These are phyloP conservation scores for Tilletia horrida DNA, from an alignment of 1,284 basidiomycete genomes.

Conservation along the genomic window DNA sequence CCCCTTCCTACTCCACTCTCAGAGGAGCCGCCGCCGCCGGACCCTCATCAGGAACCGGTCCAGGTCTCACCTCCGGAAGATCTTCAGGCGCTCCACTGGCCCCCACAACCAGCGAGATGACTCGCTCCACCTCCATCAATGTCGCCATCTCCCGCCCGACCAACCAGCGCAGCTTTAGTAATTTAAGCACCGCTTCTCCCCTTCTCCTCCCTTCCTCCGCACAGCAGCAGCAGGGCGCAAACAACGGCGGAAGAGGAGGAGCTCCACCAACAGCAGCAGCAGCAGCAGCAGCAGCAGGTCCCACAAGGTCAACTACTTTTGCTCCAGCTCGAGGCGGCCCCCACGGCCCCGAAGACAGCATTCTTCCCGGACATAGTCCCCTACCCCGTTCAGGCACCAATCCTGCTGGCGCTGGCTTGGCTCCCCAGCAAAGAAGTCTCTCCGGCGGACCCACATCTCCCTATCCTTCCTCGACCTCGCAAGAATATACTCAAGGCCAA, in stretches of 20 bases:
- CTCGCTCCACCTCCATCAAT: slow-evolving; percentile 8
- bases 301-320: neutral
- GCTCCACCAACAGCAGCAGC: neutral
- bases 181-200: neutral
- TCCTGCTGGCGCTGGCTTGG: slow-evolving; percentile 8
- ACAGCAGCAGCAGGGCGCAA: neutral
- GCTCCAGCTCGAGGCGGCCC: too few relatives aligned
- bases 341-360: too few relatives aligned
- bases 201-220: slow-evolving; percentile 1
- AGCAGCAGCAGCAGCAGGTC: neutral
- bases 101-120: neutral
- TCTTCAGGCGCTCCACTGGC: neutral
- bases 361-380: too few relatives aligned
- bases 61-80: too few relatives aligned
- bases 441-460: neutral
- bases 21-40: too few relatives aligned
- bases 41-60: neutral
- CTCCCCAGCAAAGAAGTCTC: slow-evolving; percentile 6
- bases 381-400: neutral
- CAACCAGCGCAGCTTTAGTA: neutral
- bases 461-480: neutral
- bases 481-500: neutral
- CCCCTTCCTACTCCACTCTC: neutral
- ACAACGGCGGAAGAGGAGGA: too few relatives aligned
- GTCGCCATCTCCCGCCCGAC: slow-evolving; percentile 8